These are phyloP conservation scores for Penicillium sp. DNA, from an alignment of 2,329 filamentous ascomycete genomes.

Conservation along the genomic window DNA sequence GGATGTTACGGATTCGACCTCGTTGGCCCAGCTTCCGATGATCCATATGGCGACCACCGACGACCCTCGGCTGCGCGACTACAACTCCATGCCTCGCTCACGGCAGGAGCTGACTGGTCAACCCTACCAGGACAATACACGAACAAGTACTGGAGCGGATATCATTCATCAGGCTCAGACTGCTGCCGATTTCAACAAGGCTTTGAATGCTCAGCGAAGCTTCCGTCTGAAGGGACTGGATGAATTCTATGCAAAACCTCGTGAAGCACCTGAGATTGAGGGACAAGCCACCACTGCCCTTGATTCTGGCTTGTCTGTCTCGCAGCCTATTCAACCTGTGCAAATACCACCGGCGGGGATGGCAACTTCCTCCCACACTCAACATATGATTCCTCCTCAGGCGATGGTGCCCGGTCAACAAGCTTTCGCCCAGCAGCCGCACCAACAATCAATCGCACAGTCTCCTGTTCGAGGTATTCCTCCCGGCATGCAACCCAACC, in stretches of 20 bases:
- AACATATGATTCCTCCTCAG: conserved; percentile 46
- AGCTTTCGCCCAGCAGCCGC: conserved; percentile 69
- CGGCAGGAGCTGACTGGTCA: conserved; percentile 87
- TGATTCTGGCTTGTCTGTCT: conserved; percentile 39
- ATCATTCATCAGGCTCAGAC: conserved; percentile 84
- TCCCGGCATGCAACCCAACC: conserved; percentile 59
- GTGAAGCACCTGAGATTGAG: conserved; percentile 69
- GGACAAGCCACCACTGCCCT: conserved; percentile 33
- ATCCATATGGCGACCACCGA: conserved; percentile 79
- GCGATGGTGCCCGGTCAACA: conserved; percentile 55
- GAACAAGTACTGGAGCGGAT: conserved; percentile 73
- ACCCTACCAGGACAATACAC: conserved; percentile 83
- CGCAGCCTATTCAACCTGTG: conserved; percentile 44
- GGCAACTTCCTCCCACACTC: conserved; percentile 37
- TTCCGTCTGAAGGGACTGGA: conserved; percentile 79
- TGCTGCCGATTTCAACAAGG: conserved; percentile 87
- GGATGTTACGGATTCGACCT: conserved; percentile 62
- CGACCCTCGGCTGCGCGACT: conserved; percentile 76
- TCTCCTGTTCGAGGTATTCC: conserved; percentile 72
- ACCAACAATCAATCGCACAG: conserved; percentile 71
- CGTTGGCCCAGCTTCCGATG: conserved; percentile 75
- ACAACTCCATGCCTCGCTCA: conserved; percentile 78
- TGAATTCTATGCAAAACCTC: conserved; percentile 77
- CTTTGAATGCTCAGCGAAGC: conserved; percentile 75
- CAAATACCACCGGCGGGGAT: conserved; percentile 39